These are phyloP conservation scores for Nemania sp. DNA, from an alignment of 2,329 filamentous ascomycete species.

Conservation along the genomic window DNA sequence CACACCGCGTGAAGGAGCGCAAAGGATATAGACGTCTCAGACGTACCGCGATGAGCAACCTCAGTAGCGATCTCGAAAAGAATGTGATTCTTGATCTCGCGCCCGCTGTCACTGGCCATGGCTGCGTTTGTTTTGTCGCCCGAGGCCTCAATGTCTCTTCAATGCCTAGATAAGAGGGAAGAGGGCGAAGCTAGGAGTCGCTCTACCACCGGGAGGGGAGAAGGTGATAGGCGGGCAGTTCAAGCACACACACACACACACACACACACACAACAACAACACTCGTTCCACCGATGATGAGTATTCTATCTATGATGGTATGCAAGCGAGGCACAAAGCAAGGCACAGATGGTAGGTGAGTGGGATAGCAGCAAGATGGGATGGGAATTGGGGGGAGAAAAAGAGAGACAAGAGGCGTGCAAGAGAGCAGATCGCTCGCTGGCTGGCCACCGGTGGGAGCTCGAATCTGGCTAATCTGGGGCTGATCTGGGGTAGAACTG, in stretches of 20 bases:
- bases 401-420: conserved; percentile 20
- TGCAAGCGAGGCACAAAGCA: background rate
- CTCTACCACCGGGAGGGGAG: background rate
- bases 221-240: too few relatives aligned
- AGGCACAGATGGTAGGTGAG: background rate
- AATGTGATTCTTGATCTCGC: conserved; percentile 92
- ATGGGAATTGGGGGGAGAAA: conserved; percentile 18
- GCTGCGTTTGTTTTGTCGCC: conserved; percentile 32
- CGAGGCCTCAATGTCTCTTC: conserved; percentile 13
- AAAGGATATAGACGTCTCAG: conserved; percentile 23
- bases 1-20: background rate
- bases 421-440: conserved; percentile 17
- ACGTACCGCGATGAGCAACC: conserved; percentile 91
- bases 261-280: too few relatives aligned
- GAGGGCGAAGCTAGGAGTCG: background rate
- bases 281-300: background rate
- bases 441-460: conserved; percentile 13
- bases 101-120: conserved; percentile 62
- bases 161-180: conserved; percentile 1
- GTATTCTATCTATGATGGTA: too few relatives aligned
- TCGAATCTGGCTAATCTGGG: conserved; percentile 17
- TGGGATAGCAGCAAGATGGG: background rate
- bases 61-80: conserved; percentile 98
- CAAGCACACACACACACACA: too few relatives aligned
- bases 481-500: background rate